phyloP scores from a whole-genome alignment of 2,329 filamentous ascomycete genomes.

The Colletotrichum filicis region DNA sequence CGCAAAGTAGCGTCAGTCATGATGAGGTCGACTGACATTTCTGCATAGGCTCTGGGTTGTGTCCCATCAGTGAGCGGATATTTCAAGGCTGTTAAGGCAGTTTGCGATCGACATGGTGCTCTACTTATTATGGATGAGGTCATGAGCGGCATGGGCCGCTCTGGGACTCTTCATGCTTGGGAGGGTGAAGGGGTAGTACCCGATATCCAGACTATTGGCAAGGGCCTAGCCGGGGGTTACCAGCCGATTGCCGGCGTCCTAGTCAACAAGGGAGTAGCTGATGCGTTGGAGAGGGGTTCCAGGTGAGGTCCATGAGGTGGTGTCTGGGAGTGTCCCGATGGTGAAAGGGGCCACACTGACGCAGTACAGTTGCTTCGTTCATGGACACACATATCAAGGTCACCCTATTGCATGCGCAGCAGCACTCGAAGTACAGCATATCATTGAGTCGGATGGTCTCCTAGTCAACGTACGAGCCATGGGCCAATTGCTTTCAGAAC shows the following conservation, averaged over 20 bases:
- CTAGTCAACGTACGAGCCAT: constrained; percentile 44
- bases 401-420: constrained; percentile 53
- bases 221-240: constrained; percentile 68
- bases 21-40: neutral
- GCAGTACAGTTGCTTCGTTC: constrained; percentile 56
- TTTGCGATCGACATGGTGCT: constrained; percentile 73
- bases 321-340: constrained; percentile 26
- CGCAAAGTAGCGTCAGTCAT: neutral
- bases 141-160: constrained; percentile 31
- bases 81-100: constrained; percentile 68
- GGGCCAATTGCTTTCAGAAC: constrained; percentile 43
- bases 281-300: constrained; percentile 59
- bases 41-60: constrained; percentile 67
- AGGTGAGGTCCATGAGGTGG: constrained; percentile 37
- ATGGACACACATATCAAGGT: constrained; percentile 67
- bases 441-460: constrained; percentile 47
- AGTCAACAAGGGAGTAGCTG: constrained; percentile 58
- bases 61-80: constrained; percentile 72
- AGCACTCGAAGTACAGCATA: constrained; percentile 50
- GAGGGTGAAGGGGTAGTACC: constrained; percentile 49
- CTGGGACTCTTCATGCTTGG: constrained; percentile 27
- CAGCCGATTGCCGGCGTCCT: constrained; percentile 65
- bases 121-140: constrained; percentile 72
- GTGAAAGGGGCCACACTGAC: neutral
- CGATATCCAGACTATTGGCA: constrained; percentile 69